Base-by-base conservation (phyloP, 1,284 basidiomycete genomes). In the Macrocystidia cucumis region DNA sequence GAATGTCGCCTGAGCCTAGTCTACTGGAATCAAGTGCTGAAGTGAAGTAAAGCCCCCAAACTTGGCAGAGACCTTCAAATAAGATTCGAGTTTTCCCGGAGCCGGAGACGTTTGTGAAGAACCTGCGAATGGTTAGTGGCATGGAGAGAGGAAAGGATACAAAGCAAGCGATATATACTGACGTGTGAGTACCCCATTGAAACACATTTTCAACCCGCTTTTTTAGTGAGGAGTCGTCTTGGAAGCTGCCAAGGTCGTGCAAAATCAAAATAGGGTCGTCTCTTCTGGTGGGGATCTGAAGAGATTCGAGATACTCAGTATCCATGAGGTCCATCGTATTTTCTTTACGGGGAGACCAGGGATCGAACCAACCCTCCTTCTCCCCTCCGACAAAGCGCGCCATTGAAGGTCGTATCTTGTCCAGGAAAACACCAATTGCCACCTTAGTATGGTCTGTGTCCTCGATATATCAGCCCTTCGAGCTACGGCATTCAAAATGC, bases 11-110 rank as follows among this genome's bases (percentile, higher is more conserved):
- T 1, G 64, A 65, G 7, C 62, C 62, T n/a, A 63, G 45, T 21
- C 52, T 47, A 37, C 60, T 62, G 8, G 61, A 57, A 38, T 65
- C 60, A 30, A 61, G 51, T 8, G 54, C 39, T 4, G 62, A 63
- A 0, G 62, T 62, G 39, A 67, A 63, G 42, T 67, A 67, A 38
- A 67, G 59, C 2, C 63, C 64, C 64, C 64, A 67, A 29, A 59
- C 46, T 19, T 54, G 43, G 38, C 62, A 66, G 4, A 66, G 51
- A n/a, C 63, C 63, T 40, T 65, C 63, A 9, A 65, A 44, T 3
- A 66, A 44, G 7, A 67, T 49, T n/a, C 63, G 50, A 3, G 63
- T 66, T 42, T 67, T 67, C 16, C 63, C 63, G 2, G 64, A 65
- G 6, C 63, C 63, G 16, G 63, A 65, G 0, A 62, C 62, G 29